phyloP scores from a whole-genome alignment of 495 filamentous ascomycete species.

The Viridothelium virens region DNA sequence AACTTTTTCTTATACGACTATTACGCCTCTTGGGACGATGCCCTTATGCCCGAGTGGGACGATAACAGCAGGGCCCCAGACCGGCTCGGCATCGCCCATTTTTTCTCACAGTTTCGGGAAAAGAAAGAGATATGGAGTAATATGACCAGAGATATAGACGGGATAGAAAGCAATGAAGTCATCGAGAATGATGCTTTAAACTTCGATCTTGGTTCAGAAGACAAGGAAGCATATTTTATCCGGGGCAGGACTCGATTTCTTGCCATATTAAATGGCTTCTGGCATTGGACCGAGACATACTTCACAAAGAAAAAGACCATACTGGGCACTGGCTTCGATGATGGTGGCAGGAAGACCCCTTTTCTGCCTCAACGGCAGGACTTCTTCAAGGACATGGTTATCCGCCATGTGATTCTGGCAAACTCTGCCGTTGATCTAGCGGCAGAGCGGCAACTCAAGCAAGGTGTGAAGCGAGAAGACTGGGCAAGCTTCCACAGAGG shows the following conservation, averaged over 20 bases:
- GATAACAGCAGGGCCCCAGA: background rate
- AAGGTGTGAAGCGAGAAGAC: background rate
- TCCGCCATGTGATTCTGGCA: background rate
- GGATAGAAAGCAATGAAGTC: background rate
- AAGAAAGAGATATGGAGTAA: background rate
- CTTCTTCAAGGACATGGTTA: constrained; percentile 5
- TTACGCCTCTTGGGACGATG: background rate
- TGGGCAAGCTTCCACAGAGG: background rate
- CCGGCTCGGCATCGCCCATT: background rate
- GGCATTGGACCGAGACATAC: background rate
- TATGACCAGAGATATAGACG: background rate
- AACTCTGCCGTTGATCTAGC: background rate
- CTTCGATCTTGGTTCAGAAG: background rate
- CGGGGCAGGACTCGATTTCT: background rate
- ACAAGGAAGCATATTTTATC: background rate
- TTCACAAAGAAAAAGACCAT: background rate
- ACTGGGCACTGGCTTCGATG: background rate
- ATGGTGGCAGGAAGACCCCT: background rate
- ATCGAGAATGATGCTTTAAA: background rate
- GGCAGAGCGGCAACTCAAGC: background rate
- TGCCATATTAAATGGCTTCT: background rate
- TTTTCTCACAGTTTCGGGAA: background rate
- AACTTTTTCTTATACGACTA: constrained; percentile 9
- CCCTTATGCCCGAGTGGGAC: background rate
- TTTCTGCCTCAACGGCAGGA: background rate